phyloP scores from a whole-genome alignment of 768 basidiomycete species.

The Trametes cubensis region DNA sequence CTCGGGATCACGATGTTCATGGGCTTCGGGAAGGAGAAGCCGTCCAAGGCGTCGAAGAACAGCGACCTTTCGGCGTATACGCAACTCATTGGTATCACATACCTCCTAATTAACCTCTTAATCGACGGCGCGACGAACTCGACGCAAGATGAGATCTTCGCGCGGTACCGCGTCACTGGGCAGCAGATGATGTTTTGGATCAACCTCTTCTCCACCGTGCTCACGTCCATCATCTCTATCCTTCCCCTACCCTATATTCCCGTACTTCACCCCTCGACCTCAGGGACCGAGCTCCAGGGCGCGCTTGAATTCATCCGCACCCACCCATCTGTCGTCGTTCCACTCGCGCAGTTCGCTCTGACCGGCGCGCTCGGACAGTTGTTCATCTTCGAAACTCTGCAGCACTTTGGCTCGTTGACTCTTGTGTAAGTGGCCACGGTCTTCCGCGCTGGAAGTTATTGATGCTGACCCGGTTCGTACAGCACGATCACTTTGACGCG shows the following conservation, averaged over 20 bases:
- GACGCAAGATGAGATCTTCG: constrained; percentile 96
- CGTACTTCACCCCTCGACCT: constrained; percentile 70
- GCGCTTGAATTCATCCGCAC: constrained; percentile 73
- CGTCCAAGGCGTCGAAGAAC: constrained; percentile 36
- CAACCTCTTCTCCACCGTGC: constrained; percentile 79
- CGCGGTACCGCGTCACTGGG: constrained; percentile 70
- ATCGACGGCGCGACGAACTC: constrained; percentile 95
- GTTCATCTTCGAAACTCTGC: constrained; percentile 96
- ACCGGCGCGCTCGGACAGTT: constrained; percentile 94
- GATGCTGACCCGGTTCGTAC: no score
- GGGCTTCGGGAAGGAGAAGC: constrained; percentile 73
- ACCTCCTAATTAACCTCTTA: constrained; percentile 82
- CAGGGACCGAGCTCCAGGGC: constrained; percentile 63
- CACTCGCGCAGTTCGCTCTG: constrained; percentile 82
- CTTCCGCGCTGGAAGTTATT: no score
- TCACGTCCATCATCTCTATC: constrained; percentile 69
- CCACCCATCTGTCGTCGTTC: constrained; percentile 75
- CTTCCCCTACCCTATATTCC: constrained; percentile 83
- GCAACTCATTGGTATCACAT: constrained; percentile 70
- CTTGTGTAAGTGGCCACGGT: constrained; percentile 61
- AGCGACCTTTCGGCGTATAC: constrained; percentile 50
- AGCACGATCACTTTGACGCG: constrained; percentile 95
- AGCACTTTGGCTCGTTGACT: constrained; percentile 88
- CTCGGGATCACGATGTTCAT: constrained; percentile 92
- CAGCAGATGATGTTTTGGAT: constrained; percentile 99